Evolutionary conservation across 116 monocot species (phyloP), one percentile per base, ranked within the genome.

Genomic region (Posidonia oceanica): DNA sequence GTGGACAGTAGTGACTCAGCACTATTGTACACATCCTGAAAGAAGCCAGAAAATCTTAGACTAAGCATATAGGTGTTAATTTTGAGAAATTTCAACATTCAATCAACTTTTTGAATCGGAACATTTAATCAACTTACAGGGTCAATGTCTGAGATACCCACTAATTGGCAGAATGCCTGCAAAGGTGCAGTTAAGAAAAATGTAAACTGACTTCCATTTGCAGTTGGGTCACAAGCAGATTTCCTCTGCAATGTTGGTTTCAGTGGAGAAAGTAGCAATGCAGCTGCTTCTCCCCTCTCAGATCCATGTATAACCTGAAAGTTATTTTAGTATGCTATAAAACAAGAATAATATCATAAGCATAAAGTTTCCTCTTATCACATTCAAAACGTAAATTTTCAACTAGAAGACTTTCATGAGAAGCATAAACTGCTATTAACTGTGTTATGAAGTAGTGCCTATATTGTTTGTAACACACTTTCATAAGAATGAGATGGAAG

Each of bases 121-220:
- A 48, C 7, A 29, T 48, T 48, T 48, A 48, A 48, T 10, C 7
- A 2, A 82, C 87, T 77, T 84, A 98, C 98, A 64, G 18, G 64
- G 39, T 84, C 82, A 54, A 85, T 37, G 74, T 87, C 83, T 62
- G 81, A 59, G 58, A 93, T 71, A 16, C 90, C 84, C 44, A 85
- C 81, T 77, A 99, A 67, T 68, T 88, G 82, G 78, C 83, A 86
- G 75, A 93, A 99, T n/a, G 99, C 99, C 71, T 76, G 83, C 39
- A 99, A 72, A 65, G 99, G 99, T 76, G 90, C 79, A 72, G 99
- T 90, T 66, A 99, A 77, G 70, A 99, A 99, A 67, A 83, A 84
- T 56, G 99, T 93, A 83, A 99, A 99, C 72, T 83, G 86, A 66
- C 90, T 99, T 75, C 99, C 90, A 68, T 64, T 63, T 40, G 72